Base-by-base conservation (phyloP, 2,329 filamentous ascomycete species). In the Colletotrichum sp. region DNA sequence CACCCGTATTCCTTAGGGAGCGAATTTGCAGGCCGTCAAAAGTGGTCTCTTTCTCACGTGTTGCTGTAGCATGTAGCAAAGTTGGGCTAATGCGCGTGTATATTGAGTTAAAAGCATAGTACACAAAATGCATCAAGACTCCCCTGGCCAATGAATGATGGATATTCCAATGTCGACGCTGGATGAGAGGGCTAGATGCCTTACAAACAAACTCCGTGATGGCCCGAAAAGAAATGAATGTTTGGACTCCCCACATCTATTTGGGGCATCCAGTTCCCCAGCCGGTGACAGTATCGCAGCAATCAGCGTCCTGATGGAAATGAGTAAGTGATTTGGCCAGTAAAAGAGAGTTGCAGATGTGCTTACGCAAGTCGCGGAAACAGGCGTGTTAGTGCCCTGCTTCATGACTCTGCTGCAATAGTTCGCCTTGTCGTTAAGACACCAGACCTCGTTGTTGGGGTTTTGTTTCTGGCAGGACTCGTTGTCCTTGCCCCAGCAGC, bases 1-100 rank as follows among this genome's bases (percentile, higher is more conserved):
- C 18, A 43, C 39, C 0, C 0, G 18, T n/a, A n/a, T n/a, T 43
- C 4, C 39, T n/a, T 43, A 3, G 0, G 8, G 18, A 43, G 18
- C 18, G 39, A 43, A 43, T 6, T 43, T 43, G 39, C 18, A 43
- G 39, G 16, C 39, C 39, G 39, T 43, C 39, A n/a, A 43, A 43
- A 43, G 18, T 6, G 39, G 18, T 12, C 39, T 43, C 39, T 43
- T 43, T 43, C 39, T 48, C 43, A 48, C 6, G 10, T 48, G 10
- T 48, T 48, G n/a, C 43, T 8, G n/a, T 13, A 22, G 6, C n/a
- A 22, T 48, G n/a, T 22, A 7, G 43, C 43, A 13, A 48, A 22
- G 3, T 13, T 22, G 9, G n/a, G 6, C 6, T 22, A 22, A 48
- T 48, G n/a, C 6, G 10, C 43, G 1, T 48, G n/a, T 8, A 22